Base-by-base conservation (phyloP, 1,284 basidiomycete genomes). In the Pseudozyma hubeiensis region DNA sequence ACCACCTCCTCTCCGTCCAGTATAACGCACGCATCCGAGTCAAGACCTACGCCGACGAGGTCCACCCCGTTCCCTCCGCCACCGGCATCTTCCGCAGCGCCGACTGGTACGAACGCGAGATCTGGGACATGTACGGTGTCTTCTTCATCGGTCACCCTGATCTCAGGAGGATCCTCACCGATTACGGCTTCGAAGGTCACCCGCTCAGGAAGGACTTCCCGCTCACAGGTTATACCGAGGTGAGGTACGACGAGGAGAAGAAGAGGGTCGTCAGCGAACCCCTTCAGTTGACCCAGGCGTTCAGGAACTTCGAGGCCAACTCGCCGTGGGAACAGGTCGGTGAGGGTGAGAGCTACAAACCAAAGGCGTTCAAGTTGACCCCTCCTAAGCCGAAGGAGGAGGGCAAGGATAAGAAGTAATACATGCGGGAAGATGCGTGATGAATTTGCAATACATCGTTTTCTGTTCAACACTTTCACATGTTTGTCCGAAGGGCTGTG, bases 241-340 rank as follows among this genome's bases (percentile, higher is more conserved):
- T 99, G 51, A 91, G 97, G 60, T 99, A 98, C 84, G 95, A 98
- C 84, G 97, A 99, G 87, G 96, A 97, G 87, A 91, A 93, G 85
- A 99, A 99, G 87, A 93, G 96, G 49, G 94, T 99, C 61, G 94
- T 99, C 29, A 96, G 96, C 81, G 97, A 99, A 85, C 97, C 97
- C 31, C 87, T 99, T 60, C 97, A 99, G 85, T 89, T 99, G 75
- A 95, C 95, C 9, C 97, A 99, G 86, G 96, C 96, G 45, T 99
- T 97, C 91, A 90, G 96, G 61, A 97, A 98, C 88, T 98, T 98
- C 85, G 93, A 94, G 82, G 90, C 78, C 10, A 75, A 75, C 65
- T 62, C 54, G 40, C 95, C 97, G 35, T 99, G 97, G 97, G 97
- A 99, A 85, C 95, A 96, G 86, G 90, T 94, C 50, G 97, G 97